These are phyloP conservation scores for Centella asiatica DNA, from an alignment of 129 eudicot species.

Conservation along the genomic window DNA sequence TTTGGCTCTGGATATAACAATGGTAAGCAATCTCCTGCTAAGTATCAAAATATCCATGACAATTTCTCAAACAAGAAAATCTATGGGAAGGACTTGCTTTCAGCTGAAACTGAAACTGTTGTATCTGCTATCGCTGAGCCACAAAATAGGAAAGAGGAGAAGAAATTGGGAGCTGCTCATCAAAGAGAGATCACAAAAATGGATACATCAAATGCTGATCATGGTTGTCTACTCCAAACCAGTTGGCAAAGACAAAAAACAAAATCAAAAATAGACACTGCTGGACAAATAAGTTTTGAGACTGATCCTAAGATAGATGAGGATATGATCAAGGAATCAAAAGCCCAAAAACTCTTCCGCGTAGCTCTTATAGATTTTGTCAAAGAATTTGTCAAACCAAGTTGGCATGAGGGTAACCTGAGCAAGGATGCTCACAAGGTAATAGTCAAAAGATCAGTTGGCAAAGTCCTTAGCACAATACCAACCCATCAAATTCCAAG, in stretches of 20 bases:
- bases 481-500: slow-evolving; percentile 53
- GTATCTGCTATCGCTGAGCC: slow-evolving; percentile 19
- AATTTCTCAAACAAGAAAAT: slow-evolving; percentile 15
- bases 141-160: slow-evolving; percentile 31
- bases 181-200: slow-evolving; percentile 24
- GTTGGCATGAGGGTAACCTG: slow-evolving; percentile 74
- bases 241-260: slow-evolving; percentile 17
- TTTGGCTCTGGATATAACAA: slow-evolving; percentile 18
- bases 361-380: slow-evolving; percentile 75
- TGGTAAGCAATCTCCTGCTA: slow-evolving; percentile 22
- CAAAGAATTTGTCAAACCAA: slow-evolving; percentile 71
- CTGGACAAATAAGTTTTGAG: slow-evolving; percentile 24
- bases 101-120: slow-evolving; percentile 14
- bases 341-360: slow-evolving; percentile 57
- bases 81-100: slow-evolving; percentile 22
- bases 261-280: slow-evolving; percentile 28
- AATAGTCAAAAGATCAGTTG: slow-evolving; percentile 73
- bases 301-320: slow-evolving; percentile 38
- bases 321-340: slow-evolving; percentile 35
- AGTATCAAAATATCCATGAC: slow-evolving; percentile 20
- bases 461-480: slow-evolving; percentile 53
- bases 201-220: slow-evolving; percentile 21
- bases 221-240: slow-evolving; percentile 15
- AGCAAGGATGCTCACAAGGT: slow-evolving; percentile 76
- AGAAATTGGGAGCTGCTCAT: slow-evolving; percentile 20